phyloP scores from a whole-genome alignment of 768 basidiomycete genomes.

The Galerina sulciceps region DNA sequence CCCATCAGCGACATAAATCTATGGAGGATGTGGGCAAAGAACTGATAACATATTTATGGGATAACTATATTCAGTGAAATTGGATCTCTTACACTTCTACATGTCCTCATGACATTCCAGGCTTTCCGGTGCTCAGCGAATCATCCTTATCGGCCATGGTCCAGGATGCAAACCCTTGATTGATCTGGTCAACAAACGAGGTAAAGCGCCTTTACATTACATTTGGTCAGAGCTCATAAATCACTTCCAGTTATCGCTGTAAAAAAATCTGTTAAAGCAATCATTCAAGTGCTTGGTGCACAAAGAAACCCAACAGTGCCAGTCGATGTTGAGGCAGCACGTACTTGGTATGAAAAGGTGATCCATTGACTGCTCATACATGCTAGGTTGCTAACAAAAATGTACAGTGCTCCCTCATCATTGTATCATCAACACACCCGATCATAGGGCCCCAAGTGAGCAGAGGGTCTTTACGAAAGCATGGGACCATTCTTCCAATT shows the following conservation, averaged over 20 bases:
- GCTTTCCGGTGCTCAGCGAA: constrained; percentile 69
- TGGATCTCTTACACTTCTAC: not conserved
- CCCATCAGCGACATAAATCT: constrained; percentile 41
- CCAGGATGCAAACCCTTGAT: constrained; percentile 79
- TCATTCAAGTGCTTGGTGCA: constrained; percentile 81
- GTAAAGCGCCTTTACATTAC: constrained; percentile 41
- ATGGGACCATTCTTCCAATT: constrained; percentile 66
- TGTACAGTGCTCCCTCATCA: constrained; percentile 70
- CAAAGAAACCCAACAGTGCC: constrained; percentile 59
- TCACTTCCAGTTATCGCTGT: constrained; percentile 12
- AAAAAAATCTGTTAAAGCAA: constrained; percentile 65
- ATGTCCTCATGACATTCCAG: constrained; percentile 39
- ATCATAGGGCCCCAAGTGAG: constrained; percentile 46
- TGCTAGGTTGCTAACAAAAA: not conserved
- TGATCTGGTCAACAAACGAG: constrained; percentile 70
- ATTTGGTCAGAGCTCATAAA: not conserved
- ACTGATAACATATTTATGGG: constrained; percentile 88
- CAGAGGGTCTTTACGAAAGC: constrained; percentile 54
- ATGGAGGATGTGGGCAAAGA: constrained; percentile 54
- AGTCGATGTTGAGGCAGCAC: constrained; percentile 56
- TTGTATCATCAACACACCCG: constrained; percentile 68
- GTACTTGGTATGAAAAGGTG: constrained; percentile 78
- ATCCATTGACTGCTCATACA: constrained; percentile 10
- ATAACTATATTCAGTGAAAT: constrained; percentile 90
- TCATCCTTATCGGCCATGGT: constrained; percentile 89